Conservation (phyloP, 768 basidiomycete genomes). For the Tricholoma hemisulphureum region DNA sequence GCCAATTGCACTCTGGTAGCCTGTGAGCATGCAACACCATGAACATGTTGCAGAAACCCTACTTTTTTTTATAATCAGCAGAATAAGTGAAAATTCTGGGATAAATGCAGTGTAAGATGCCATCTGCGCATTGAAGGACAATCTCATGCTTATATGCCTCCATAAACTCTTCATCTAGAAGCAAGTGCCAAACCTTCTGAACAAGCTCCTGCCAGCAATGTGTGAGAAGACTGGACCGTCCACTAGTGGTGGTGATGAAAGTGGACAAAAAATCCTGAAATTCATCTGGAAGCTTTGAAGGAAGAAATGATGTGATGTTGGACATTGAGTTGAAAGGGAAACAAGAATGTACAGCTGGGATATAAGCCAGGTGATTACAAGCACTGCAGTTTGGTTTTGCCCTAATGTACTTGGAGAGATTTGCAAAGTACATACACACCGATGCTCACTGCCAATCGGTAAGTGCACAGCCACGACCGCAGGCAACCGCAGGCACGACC, state of each 20-base stretch:
- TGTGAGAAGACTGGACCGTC: constrained; percentile 15
- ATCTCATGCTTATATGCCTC: constrained; percentile 32
- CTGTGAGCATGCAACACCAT: too few species aligned
- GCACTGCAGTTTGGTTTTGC: constrained; percentile 27
- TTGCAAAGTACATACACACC: constrained; percentile 38
- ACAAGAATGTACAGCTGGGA: constrained; percentile 36
- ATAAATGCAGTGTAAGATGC: constrained; percentile 28
- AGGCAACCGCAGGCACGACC: too few species aligned
- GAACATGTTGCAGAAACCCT: too few species aligned
- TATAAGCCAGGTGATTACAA: constrained; percentile 42
- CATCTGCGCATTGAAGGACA: constrained; percentile 31
- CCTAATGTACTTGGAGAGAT: constrained; percentile 40
- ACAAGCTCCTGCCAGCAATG: too few species aligned
- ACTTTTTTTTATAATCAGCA: too few species aligned
- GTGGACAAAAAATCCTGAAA: constrained; percentile 22
- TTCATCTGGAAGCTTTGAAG: constrained; percentile 25
- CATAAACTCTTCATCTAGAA: constrained; percentile 29
- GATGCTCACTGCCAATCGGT: too few species aligned
- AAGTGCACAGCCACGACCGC: constrained; percentile 27
- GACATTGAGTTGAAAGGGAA: too few species aligned
- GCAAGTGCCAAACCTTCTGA: too few species aligned
- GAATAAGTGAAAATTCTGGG: constrained; percentile 35
- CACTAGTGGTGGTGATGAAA: constrained; percentile 11
- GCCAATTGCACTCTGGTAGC: constrained; percentile 33
- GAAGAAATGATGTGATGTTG: not conserved